Conservation (phyloP, 495 filamentous ascomycete species). For the Penicillium lividum region DNA sequence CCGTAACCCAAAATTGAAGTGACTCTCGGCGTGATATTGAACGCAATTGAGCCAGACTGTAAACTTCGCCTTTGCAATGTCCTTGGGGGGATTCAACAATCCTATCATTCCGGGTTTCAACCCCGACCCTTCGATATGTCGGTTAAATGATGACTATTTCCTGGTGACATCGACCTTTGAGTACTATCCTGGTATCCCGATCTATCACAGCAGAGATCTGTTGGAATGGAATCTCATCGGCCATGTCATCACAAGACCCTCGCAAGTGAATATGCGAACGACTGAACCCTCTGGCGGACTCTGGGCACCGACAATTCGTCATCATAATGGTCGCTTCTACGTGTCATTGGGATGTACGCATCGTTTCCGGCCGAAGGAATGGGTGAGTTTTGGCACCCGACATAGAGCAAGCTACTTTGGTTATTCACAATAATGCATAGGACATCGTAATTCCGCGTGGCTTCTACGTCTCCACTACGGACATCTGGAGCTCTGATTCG, state of each 20-base stretch:
- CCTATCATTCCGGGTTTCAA: constrained; percentile 31
- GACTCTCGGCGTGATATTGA: background rate
- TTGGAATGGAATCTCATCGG: constrained; percentile 27
- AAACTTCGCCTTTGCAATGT: background rate
- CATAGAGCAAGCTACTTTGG: background rate
- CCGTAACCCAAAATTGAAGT: too few species aligned
- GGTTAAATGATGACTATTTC: constrained; percentile 27
- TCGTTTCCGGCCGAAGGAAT: constrained; percentile 3
- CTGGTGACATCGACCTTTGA: constrained; percentile 27
- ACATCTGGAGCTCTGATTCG: constrained; percentile 11
- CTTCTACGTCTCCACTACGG: constrained; percentile 1
- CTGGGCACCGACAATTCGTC: constrained; percentile 28
- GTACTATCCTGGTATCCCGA: constrained; percentile 25
- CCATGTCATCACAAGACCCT: constrained; percentile 16
- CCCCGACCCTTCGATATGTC: constrained; percentile 26
- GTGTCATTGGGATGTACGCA: constrained; percentile 3
- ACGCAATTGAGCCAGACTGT: too few species aligned
- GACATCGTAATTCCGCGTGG: constrained; percentile 2
- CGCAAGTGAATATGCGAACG: constrained; percentile 18
- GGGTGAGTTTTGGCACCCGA: background rate
- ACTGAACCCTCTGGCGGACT: constrained; percentile 22
- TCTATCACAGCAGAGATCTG: constrained; percentile 29
- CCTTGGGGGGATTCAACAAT: constrained; percentile 13
- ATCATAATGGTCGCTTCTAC: constrained; percentile 26
- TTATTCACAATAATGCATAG: background rate